Evolutionary conservation across 2,329 filamentous ascomycete species (phyloP), one percentile per base, ranked within the genome.

Genomic region (Coleophoma cylindrospora): DNA sequence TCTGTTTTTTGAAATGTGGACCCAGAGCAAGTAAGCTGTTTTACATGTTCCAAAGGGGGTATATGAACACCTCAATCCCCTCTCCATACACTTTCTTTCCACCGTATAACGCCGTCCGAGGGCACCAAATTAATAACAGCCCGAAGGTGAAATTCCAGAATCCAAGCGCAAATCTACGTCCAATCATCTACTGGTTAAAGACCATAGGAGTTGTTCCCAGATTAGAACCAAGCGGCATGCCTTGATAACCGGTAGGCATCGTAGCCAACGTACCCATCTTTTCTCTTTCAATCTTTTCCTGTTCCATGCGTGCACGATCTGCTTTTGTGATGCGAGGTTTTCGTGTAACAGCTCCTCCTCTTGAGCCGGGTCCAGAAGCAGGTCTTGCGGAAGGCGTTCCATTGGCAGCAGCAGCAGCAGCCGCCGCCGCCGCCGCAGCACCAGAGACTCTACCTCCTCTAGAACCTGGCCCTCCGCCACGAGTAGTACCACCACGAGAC

Each of bases 251-350:
- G 13, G 49, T 53, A 10, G 62, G 60, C 54, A 60, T 61, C 7
- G 55, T 50, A 27, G 61, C 54, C 54, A 64, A 53, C 9, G 54
- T 50, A 14, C 62, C 63, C 62, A 65, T 63, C 52, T 62, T 64
- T 66, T 91, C 87, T 40, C 87, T 77, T 56, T 91, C 86, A 7
- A 84, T 76, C 71, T 94, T 94, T 67, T 95, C 89, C 41, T 81
- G 80, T 61, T 95, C 89, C 68, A 89, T 83, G 63, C 86, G 81
- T 54, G 87, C 86, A 61, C 89, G 88, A 64, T 92, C 87, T 36
- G 88, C 86, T 66, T 96, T 96, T 37, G 87, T 94, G 58, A 90
- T 85, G 40, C 91, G 84, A 47, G 90, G 89, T 68, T 95, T 95
- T 58, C 91, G 79, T 17, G 86, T 81, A 1, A 86, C 84, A 11